Conservation (phyloP, 2,329 filamentous ascomycete species). For the Chrysosporium queenslandicum region DNA sequence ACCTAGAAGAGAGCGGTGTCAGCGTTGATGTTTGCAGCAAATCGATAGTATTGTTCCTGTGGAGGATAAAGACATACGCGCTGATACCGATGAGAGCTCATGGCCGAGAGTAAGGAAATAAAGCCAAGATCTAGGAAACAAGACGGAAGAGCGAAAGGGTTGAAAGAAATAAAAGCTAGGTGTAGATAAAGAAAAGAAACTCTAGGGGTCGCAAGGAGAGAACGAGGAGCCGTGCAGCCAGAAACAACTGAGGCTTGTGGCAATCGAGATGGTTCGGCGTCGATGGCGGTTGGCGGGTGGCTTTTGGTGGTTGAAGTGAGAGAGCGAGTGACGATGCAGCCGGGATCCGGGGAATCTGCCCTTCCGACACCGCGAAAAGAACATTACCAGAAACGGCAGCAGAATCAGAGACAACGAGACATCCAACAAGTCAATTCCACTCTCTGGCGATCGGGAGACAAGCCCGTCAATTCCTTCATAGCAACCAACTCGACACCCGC, state of each 20-base stretch:
- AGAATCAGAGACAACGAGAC: too few species aligned
- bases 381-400: too few species aligned
- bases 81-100: conserved; percentile 43
- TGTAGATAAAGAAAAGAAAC: conserved; percentile 21
- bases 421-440: too few species aligned
- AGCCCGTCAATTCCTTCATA: too few species aligned
- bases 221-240: background rate
- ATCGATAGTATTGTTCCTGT: too few species aligned
- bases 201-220: conserved; percentile 5
- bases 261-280: background rate
- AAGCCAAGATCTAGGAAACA: conserved; percentile 15
- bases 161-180: conserved; percentile 19
- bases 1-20: conserved; percentile 29
- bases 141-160: conserved; percentile 18
- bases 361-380: background rate
- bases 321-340: background rate
- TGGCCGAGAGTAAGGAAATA: conserved; percentile 22
- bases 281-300: background rate
- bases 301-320: background rate
- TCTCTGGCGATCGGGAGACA: too few species aligned
- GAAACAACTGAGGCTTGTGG: background rate
- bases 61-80: conserved; percentile 28
- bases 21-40: too few species aligned
- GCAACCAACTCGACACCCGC: background rate
- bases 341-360: background rate